A percentile compares a stretch with the other conserved stretches of the same genome.
phyloP scores from a whole-genome alignment of 192 early-diverging fungal genomes.

The Backusella circina region DNA sequence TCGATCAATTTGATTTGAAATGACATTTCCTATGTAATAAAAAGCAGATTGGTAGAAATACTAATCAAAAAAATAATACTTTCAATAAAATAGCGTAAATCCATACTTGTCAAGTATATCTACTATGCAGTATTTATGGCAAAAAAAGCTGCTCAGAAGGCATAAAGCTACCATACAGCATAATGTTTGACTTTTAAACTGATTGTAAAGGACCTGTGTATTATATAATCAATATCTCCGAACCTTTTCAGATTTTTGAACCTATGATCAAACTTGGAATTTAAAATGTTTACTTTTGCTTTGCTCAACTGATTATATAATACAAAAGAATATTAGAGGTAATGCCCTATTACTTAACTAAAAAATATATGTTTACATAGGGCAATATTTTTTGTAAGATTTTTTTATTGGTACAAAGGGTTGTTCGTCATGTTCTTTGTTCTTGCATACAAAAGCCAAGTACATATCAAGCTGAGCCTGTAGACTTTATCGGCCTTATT shows the following conservation, averaged over 20 bases:
- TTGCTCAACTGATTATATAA: background rate
- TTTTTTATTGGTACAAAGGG: background rate
- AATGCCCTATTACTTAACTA: background rate
- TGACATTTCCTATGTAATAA: too few species aligned
- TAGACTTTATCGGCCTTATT: background rate
- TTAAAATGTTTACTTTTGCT: background rate
- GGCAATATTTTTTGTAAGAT: background rate
- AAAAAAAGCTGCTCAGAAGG: too few species aligned
- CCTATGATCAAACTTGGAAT: too few species aligned
- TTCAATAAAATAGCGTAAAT: too few species aligned
- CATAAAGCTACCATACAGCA: too few species aligned
- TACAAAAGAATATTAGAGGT: background rate
- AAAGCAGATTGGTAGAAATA: too few species aligned
- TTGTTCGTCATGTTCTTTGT: background rate
- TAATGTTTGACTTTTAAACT: too few species aligned
- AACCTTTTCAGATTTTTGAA: background rate
- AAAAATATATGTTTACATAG: background rate
- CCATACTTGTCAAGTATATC: too few species aligned
- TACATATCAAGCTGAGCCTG: background rate
- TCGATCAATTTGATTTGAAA: background rate
- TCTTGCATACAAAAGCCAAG: background rate
- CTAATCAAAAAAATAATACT: too few species aligned
- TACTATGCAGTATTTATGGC: too few species aligned
- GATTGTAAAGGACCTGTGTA: background rate
- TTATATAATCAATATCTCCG: background rate